Base-by-base conservation (phyloP, 2,329 filamentous ascomycete species). In the Microcyclospora tardicrescens region DNA sequence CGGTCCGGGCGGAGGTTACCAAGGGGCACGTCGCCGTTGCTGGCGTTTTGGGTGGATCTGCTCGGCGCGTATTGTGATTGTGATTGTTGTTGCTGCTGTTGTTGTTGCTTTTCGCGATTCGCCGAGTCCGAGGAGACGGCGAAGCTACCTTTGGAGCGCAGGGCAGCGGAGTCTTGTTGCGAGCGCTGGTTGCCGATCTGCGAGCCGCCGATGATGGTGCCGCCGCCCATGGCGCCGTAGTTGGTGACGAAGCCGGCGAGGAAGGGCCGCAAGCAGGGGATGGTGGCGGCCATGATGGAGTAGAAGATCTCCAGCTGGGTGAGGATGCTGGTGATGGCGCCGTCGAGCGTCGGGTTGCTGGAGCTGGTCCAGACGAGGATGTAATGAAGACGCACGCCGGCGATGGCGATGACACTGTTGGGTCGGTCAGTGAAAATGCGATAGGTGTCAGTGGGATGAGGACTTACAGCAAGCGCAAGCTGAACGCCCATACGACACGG, bases 251-350 rank as follows among this genome's bases (percentile, higher is more conserved):
- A 45, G 12, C 40, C 42, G 16, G 34, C 42, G 10, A 48, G 37
- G 39, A 68, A 68, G 2, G 65, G 62, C 32, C 63, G 61, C 13
- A 69, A 54, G 36, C 62, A 65, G 0, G 65, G 63, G 8, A 62
- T 58, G 0, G 61, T 64, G 12, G 61, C 59, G 13, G 63, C 57
- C 4, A 67, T 54, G 10, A 68, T 55, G 31, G 58, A 59, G 37
- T 64, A 62, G 38, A 56, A 54, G 9, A 67, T 45, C 41, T 68
- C 59, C 32, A 63, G 51, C 42, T 68, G 64, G 0, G 60, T 60
- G 34, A 58, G 56, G 1, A 65, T 53, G 1, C 49, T 53, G 2
- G 57, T 52, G 10, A 59, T 48, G 10, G 59, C 56, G 13, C 59
- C 60, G 16, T 53, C 40, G 4, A 68, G 54, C 2, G 60, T 58